Percentiles rank a stretch among this genome's conserved stretches.
Conservation (phyloP, 192 early-diverging fungal genomes). For the Coemansia sp. region DNA sequence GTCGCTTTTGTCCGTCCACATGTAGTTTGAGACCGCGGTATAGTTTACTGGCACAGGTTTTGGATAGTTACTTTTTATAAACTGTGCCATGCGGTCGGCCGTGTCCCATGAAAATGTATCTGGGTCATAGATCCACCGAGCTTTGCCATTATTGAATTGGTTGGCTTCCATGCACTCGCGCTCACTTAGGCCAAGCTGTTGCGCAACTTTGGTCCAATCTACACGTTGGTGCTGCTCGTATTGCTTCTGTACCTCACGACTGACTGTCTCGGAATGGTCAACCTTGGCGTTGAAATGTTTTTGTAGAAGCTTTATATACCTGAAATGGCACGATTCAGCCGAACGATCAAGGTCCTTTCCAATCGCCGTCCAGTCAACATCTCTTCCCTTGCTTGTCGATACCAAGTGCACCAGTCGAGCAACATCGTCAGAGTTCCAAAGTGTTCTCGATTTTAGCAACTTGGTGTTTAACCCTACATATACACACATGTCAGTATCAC, state of each 20-base stretch:
- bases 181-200: background rate
- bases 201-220: slow-evolving; percentile 6
- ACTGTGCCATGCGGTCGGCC: slow-evolving; percentile 12
- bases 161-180: slow-evolving; percentile 17
- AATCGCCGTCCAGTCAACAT: background rate
- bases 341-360: slow-evolving; percentile 4
- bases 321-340: background rate
- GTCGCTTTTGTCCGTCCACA: slow-evolving; percentile 20
- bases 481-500: background rate
- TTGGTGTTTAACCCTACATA: background rate
- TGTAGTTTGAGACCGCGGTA: slow-evolving; percentile 22
- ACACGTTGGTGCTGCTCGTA: background rate
- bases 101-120: slow-evolving; percentile 13
- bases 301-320: background rate
- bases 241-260: background rate
- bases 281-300: background rate
- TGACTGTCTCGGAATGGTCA: background rate
- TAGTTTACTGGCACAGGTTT: slow-evolving; percentile 9
- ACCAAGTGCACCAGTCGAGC: background rate
- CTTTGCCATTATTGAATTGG: background rate
- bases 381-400: background rate
- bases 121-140: slow-evolving; percentile 11
- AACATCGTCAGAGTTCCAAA: background rate
- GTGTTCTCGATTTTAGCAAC: background rate
- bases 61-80: slow-evolving; percentile 17